These are phyloP conservation scores for Rhynchosporium agropyri DNA, from an alignment of 2,329 filamentous ascomycete species.

Conservation along the genomic window DNA sequence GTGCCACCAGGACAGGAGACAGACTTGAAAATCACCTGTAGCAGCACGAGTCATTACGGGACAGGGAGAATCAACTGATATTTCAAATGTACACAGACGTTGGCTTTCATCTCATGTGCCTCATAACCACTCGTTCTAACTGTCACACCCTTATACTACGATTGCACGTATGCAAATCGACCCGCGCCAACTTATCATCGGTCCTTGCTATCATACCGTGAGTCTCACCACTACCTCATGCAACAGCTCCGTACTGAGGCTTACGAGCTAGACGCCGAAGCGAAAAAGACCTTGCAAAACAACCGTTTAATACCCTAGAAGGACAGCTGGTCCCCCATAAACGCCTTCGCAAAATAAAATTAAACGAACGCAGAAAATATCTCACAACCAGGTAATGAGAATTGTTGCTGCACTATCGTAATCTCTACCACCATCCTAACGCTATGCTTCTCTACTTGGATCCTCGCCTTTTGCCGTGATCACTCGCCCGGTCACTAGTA, in stretches of 20 bases:
- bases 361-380: background rate
- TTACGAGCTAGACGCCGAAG: constrained; percentile 3
- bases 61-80: too few species aligned
- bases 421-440: constrained; percentile 22
- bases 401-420: constrained; percentile 19
- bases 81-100: too few species aligned
- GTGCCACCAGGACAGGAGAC: too few species aligned
- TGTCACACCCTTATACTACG: background rate
- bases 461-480: constrained; percentile 8
- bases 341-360: constrained; percentile 7
- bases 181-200: background rate
- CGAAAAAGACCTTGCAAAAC: background rate
- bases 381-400: background rate
- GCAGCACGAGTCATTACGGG: too few species aligned
- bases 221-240: background rate
- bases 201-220: too few species aligned
- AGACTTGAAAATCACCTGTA: too few species aligned
- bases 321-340: constrained; percentile 11
- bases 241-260: background rate
- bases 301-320: background rate
- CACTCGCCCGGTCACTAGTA: background rate
- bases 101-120: background rate
- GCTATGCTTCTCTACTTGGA: constrained; percentile 22
- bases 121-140: background rate
- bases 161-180: background rate